These are phyloP conservation scores for Gautieria morchelliformis DNA, from an alignment of 768 basidiomycete genomes.

Conservation along the genomic window DNA sequence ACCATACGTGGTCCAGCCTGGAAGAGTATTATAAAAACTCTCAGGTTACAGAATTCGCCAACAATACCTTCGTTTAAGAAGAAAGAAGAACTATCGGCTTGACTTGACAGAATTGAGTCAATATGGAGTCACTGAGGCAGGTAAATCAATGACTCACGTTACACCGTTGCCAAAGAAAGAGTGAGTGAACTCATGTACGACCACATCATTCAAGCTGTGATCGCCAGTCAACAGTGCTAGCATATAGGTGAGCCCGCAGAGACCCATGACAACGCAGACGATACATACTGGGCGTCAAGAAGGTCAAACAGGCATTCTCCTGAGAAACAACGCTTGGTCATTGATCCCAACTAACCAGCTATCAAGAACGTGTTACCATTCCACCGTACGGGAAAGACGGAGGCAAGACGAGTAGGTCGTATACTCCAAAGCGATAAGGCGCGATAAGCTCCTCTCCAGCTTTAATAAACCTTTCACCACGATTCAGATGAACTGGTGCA, in stretches of 20 bases:
- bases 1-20: conserved; percentile 83
- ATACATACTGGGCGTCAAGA: conserved; percentile 72
- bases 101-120: conserved; percentile 47
- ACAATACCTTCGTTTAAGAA: conserved; percentile 68
- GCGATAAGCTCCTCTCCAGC: conserved; percentile 67
- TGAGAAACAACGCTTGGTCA: conserved; percentile 18
- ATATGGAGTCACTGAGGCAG: conserved; percentile 49
- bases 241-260: neutral
- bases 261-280: neutral
- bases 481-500: neutral
- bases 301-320: conserved; percentile 87
- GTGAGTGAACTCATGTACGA: conserved; percentile 80
- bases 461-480: conserved; percentile 50
- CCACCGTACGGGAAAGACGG: conserved; percentile 92
- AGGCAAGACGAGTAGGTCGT: conserved; percentile 82
- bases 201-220: conserved; percentile 76
- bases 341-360: neutral
- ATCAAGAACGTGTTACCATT: conserved; percentile 39
- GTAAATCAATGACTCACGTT: conserved; percentile 35
- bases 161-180: conserved; percentile 93
- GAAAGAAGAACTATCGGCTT: conserved; percentile 69
- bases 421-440: conserved; percentile 77
- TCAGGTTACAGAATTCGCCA: neutral
- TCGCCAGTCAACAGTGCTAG: conserved; percentile 81
- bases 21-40: neutral